phyloP scores from a whole-genome alignment of 2,329 filamentous ascomycete genomes.

The Diaporthe caulivora region DNA sequence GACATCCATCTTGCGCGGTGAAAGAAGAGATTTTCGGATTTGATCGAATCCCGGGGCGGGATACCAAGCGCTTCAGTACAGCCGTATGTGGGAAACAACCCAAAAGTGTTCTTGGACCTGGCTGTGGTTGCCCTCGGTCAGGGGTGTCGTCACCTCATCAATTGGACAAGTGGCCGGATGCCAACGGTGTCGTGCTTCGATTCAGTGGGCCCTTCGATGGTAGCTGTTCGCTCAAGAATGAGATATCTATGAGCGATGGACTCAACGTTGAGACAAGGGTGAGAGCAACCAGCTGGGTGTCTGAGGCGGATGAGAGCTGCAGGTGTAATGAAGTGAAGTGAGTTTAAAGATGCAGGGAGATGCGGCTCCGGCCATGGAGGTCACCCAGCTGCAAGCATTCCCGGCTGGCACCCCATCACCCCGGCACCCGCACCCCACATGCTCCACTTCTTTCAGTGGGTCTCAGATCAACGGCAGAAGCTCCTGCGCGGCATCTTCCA shows the following conservation, averaged over 20 bases:
- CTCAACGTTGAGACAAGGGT: neutral
- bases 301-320: neutral
- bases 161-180: slow-evolving; percentile 32
- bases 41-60: neutral
- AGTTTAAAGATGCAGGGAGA: slow-evolving; percentile 35
- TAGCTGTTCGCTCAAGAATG: neutral
- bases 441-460: slow-evolving; percentile 2
- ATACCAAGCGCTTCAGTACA: neutral
- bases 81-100: neutral
- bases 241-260: neutral
- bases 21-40: neutral
- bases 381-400: slow-evolving; percentile 27
- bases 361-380: slow-evolving; percentile 37
- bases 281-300: neutral
- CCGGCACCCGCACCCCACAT: slow-evolving; percentile 26
- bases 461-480: neutral
- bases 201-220: neutral
- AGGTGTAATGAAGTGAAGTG: slow-evolving; percentile 28
- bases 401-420: slow-evolving; percentile 34
- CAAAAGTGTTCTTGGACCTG: neutral
- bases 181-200: neutral
- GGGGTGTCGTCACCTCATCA: slow-evolving; percentile 4
- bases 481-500: slow-evolving; percentile 22
- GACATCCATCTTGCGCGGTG: slow-evolving; percentile 81
- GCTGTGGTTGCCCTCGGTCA: neutral